Percentiles rank a stretch among this genome's conserved stretches.
These are phyloP conservation scores for Xylaria scruposa DNA, from an alignment of 495 filamentous ascomycete genomes.

Conservation along the genomic window DNA sequence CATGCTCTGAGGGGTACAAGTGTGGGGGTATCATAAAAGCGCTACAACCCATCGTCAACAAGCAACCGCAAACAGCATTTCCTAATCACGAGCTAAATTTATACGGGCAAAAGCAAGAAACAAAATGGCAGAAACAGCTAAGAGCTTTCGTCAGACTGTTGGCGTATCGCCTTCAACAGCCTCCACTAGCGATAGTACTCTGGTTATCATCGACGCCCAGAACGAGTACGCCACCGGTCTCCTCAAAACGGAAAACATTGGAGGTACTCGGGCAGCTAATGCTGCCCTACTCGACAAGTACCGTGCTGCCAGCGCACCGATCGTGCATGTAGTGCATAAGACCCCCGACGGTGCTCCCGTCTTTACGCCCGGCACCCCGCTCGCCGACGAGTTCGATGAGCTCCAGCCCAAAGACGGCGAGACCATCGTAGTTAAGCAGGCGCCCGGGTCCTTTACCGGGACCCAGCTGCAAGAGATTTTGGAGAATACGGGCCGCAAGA, in stretches of 20 bases:
- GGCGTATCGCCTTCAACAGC: conserved; percentile 57
- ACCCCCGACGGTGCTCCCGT: conserved; percentile 64
- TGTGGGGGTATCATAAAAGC: neutral
- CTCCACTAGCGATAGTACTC: conserved; percentile 56
- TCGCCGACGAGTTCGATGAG: conserved; percentile 62
- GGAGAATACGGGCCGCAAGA: conserved; percentile 35
- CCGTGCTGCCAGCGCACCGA: conserved; percentile 52
- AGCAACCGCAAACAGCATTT: neutral
- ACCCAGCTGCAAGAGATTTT: conserved; percentile 40
- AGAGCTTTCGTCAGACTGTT: conserved; percentile 59
- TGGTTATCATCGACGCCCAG: conserved; percentile 69
- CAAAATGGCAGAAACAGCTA: conserved; percentile 33
- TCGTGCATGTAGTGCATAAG: conserved; percentile 65
- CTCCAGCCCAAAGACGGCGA: conserved; percentile 49
- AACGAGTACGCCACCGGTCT: conserved; percentile 60
- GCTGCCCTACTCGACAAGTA: conserved; percentile 58
- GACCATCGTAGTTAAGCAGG: conserved; percentile 50
- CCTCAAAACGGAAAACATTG: conserved; percentile 58
- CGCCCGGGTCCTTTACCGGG: conserved; percentile 39
- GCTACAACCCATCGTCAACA: neutral
- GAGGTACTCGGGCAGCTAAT: conserved; percentile 54
- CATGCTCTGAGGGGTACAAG: neutral
- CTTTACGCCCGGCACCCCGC: conserved; percentile 61
- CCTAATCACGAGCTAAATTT: neutral
- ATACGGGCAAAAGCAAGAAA: neutral